These are phyloP conservation scores for Metschnikowia arizonensis DNA, from an alignment of 805 yeast species.

Conservation along the genomic window DNA sequence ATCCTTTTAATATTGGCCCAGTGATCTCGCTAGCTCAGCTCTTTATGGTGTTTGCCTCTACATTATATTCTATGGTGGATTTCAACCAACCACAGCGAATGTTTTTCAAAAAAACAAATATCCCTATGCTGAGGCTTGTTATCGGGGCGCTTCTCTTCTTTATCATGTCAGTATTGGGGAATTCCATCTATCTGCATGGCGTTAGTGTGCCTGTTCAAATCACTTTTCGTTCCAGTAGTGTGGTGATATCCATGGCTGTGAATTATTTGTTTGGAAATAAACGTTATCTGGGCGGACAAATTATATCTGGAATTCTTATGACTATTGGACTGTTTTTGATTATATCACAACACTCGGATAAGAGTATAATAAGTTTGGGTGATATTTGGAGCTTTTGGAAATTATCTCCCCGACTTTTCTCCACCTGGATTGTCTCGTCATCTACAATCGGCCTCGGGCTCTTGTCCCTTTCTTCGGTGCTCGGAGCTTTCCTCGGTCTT, in stretches of 20 bases:
- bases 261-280: constrained; percentile 47
- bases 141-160: constrained; percentile 49
- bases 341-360: constrained; percentile 17
- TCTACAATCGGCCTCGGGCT: constrained; percentile 20
- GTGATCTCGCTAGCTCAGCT: constrained; percentile 60
- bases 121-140: constrained; percentile 44
- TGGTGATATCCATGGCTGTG: constrained; percentile 55
- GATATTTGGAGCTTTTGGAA: no score
- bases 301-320: constrained; percentile 47
- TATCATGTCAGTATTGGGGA: constrained; percentile 49
- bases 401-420: no score
- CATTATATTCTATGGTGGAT: constrained; percentile 36
- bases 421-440: neutral
- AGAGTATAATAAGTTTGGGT: no score
- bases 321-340: constrained; percentile 52
- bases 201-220: constrained; percentile 67
- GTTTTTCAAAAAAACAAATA: constrained; percentile 28
- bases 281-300: constrained; percentile 43
- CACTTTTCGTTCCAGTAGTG: constrained; percentile 59
- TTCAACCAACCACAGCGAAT: constrained; percentile 20
- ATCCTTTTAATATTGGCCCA: constrained; percentile 30
- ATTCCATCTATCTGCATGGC: constrained; percentile 52
- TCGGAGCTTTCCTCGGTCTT: constrained; percentile 56
- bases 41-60: constrained; percentile 45
- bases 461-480: constrained; percentile 44